These are phyloP conservation scores for Fusarium tjaetaba DNA, from an alignment of 2,329 filamentous ascomycete genomes.

Conservation along the genomic window DNA sequence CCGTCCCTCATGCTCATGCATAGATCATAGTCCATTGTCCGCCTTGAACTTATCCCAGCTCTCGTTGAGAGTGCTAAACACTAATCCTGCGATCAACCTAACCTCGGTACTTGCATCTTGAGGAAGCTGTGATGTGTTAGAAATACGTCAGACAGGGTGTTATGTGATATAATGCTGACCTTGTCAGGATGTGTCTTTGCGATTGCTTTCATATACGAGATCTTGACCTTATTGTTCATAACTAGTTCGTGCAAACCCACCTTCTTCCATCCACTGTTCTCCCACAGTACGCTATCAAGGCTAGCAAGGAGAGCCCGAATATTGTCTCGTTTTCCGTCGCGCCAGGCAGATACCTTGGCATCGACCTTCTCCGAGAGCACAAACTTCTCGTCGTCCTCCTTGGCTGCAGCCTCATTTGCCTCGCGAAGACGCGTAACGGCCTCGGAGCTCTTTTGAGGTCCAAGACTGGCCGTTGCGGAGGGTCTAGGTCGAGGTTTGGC, in stretches of 20 bases:
- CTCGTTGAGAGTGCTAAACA: constrained; percentile 76
- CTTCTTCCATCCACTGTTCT: constrained; percentile 94
- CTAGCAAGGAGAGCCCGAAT: constrained; percentile 87
- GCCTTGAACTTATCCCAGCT: constrained; percentile 79
- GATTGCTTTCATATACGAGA: constrained; percentile 99
- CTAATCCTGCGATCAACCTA: constrained; percentile 70
- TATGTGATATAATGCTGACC: constrained; percentile 63
- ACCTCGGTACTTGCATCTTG: constrained; percentile 73
- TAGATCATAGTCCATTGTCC: constrained; percentile 69
- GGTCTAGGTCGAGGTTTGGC: constrained; percentile 59
- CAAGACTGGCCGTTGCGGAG: constrained; percentile 50
- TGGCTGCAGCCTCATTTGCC: constrained; percentile 86
- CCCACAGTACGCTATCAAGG: constrained; percentile 90
- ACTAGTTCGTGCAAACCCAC: constrained; percentile 93
- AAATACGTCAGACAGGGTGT: background rate
- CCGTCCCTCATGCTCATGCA: constrained; percentile 32
- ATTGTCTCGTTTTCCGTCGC: constrained; percentile 92
- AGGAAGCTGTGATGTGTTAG: constrained; percentile 59
- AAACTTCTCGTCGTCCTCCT: constrained; percentile 92
- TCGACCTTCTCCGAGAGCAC: constrained; percentile 88
- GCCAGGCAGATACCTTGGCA: constrained; percentile 81
- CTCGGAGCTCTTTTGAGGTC: constrained; percentile 68
- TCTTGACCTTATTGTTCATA: constrained; percentile 93
- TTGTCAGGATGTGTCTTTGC: constrained; percentile 98
- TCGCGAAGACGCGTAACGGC: constrained; percentile 85